phyloP scores from a whole-genome alignment of 2,329 filamentous ascomycete species.

The Emericellopsis atlantica region DNA sequence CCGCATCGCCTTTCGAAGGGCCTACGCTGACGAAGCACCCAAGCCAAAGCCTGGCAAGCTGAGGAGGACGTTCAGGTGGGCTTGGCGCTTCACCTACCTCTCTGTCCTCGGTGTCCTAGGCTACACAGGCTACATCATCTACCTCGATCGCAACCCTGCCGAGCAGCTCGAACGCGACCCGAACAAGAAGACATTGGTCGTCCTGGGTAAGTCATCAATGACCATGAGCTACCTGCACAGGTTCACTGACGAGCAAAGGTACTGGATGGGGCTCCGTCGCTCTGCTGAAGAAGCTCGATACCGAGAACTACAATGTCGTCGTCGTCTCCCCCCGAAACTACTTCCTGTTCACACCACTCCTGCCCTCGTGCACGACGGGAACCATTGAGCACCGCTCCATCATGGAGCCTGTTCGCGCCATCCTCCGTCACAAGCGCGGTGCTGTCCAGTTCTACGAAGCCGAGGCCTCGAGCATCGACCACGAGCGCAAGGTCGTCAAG shows the following conservation, averaged over 20 bases:
- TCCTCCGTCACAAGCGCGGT: constrained; percentile 88
- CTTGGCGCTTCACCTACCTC: constrained; percentile 74
- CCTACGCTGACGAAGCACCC: constrained; percentile 38
- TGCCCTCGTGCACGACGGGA: constrained; percentile 94
- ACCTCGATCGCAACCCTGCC: constrained; percentile 65
- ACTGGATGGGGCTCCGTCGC: constrained; percentile 95
- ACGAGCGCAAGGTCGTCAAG: constrained; percentile 75
- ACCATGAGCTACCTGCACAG: constrained; percentile 2
- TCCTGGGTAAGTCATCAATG: constrained; percentile 58
- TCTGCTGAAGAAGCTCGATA: constrained; percentile 95
- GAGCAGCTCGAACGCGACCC: constrained; percentile 73
- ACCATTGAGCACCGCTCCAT: constrained; percentile 98
- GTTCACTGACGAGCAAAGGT: constrained; percentile 37
- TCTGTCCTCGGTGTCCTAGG: constrained; percentile 56
- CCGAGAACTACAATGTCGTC: constrained; percentile 97
- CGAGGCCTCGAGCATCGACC: constrained; percentile 89
- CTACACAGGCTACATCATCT: constrained; percentile 71
- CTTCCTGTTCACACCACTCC: constrained; percentile 96
- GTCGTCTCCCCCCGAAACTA: constrained; percentile 98
- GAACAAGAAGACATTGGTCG: constrained; percentile 89
- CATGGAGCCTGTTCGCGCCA: constrained; percentile 97
- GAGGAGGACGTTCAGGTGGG: constrained; percentile 58
- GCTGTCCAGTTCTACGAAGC: constrained; percentile 96
- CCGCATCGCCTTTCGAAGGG: constrained; percentile 27
- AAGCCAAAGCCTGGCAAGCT: constrained; percentile 46